Conservation (phyloP, 208 protist genomes). For the Wallacemonas collosoma region DNA sequence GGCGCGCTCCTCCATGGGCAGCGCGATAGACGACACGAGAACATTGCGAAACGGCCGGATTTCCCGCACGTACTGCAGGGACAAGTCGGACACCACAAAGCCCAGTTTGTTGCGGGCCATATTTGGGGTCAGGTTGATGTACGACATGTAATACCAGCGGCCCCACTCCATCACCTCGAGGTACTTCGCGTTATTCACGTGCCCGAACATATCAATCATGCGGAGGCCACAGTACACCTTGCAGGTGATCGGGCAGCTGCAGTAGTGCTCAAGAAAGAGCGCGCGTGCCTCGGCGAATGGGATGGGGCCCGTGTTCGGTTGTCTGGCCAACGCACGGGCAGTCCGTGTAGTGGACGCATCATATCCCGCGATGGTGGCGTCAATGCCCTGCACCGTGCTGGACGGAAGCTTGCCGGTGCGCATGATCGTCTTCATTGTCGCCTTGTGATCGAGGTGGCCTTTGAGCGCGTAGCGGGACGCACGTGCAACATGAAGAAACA, state of each 20-base stretch:
- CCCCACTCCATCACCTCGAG: conserved; percentile 66
- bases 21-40: conserved; percentile 23
- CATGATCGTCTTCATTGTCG: conserved; percentile 14
- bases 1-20: conserved; percentile 20
- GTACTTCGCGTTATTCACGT: conserved; percentile 77
- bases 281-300: not conserved
- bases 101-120: conserved; percentile 12
- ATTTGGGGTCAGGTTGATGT: conserved; percentile 20
- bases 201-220: conserved; percentile 54
- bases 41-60: conserved; percentile 23
- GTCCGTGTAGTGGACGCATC: conserved; percentile 7
- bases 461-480: not conserved
- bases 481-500: not conserved
- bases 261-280: conserved; percentile 9
- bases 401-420: conserved; percentile 4
- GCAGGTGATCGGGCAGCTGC: conserved; percentile 21
- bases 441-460: not conserved
- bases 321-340: not conserved
- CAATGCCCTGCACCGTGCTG: conserved; percentile 8
- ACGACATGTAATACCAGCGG: conserved; percentile 43
- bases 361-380: not conserved
- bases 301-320: not conserved
- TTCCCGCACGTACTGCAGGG: conserved; percentile 13
- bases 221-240: conserved; percentile 48
- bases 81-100: conserved; percentile 37